phyloP scores from a whole-genome alignment of 2,329 filamentous ascomycete species.

The Ramularia collo-cygni region DNA sequence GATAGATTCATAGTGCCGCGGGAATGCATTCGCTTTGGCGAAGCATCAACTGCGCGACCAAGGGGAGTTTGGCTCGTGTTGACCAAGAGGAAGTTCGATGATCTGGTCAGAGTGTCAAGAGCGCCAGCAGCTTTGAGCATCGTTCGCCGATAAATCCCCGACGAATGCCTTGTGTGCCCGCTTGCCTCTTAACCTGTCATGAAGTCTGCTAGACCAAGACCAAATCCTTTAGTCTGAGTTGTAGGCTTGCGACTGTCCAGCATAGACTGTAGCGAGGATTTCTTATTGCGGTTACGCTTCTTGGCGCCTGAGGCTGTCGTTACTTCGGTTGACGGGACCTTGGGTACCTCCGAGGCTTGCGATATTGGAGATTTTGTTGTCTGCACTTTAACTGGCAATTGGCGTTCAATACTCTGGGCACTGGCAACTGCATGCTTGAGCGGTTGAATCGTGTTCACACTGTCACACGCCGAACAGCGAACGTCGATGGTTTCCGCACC shows the following conservation, averaged over 20 bases:
- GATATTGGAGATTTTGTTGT: not conserved
- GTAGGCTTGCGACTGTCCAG: slow-evolving; percentile 42
- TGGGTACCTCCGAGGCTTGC: not conserved
- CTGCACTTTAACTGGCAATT: not conserved
- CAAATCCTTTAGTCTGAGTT: slow-evolving; percentile 19
- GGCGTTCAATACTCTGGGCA: too few relatives aligned
- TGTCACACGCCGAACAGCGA: slow-evolving; percentile 8
- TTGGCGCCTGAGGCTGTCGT: slow-evolving; percentile 47
- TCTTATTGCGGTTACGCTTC: slow-evolving; percentile 55
- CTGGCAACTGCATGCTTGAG: not conserved
- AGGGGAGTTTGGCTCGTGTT: too few relatives aligned
- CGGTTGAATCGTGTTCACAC: slow-evolving; percentile 1
- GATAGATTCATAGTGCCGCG: too few relatives aligned
- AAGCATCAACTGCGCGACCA: too few relatives aligned
- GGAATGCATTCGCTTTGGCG: too few relatives aligned
- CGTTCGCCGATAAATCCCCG: too few relatives aligned
- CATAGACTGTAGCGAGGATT: slow-evolving; percentile 55
- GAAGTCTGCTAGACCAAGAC: slow-evolving; percentile 35
- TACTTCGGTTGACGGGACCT: slow-evolving; percentile 24
- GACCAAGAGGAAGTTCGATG: too few relatives aligned
- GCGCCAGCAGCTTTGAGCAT: too few relatives aligned
- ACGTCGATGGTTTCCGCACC: slow-evolving; percentile 3
- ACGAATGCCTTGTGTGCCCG: too few relatives aligned
- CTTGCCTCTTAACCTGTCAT: slow-evolving; percentile 28
- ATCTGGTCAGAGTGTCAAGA: too few relatives aligned